Evolutionary conservation across 768 basidiomycete species (phyloP).

Genomic region (Candolleomyces efflorescens): DNA sequence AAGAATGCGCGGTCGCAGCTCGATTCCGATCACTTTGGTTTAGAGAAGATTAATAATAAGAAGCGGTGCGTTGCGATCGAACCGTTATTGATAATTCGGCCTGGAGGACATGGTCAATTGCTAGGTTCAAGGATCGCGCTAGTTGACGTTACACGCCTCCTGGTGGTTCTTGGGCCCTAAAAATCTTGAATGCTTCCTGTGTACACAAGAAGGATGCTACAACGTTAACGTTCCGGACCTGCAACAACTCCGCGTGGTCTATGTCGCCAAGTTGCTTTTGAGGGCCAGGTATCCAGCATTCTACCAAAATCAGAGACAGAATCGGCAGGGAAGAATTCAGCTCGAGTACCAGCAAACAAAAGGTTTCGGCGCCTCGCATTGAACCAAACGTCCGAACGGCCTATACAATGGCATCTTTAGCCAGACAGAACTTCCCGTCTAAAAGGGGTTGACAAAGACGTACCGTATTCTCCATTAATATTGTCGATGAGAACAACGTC

Average conservation of each 20-base stretch:
- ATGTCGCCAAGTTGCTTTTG: constrained; percentile 54
- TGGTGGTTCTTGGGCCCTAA: constrained; percentile 67
- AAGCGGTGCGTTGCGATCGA: constrained; percentile 71
- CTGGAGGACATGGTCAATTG: constrained; percentile 22
- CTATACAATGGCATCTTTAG: constrained; percentile 25
- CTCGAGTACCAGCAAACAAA: not conserved
- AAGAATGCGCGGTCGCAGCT: constrained; percentile 71
- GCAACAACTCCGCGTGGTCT: constrained; percentile 56
- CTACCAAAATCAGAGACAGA: constrained; percentile 28
- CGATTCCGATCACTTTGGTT: constrained; percentile 87
- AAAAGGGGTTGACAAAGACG: constrained; percentile 6
- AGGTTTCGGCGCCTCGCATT: constrained; percentile 46
- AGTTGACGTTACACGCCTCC: constrained; percentile 46
- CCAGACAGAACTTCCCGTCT: not conserved
- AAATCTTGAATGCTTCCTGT: constrained; percentile 65
- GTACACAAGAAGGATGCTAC: constrained; percentile 73
- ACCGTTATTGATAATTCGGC: constrained; percentile 84
- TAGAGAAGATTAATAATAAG: constrained; percentile 94
- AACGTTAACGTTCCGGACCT: constrained; percentile 69
- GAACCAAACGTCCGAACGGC: constrained; percentile 71
- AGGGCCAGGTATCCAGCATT: constrained; percentile 68
- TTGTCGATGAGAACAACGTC: constrained; percentile 53
- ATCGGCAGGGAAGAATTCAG: not conserved
- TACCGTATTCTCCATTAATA: constrained; percentile 42
- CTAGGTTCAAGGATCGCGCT: not conserved